Evolutionary conservation across 371 early-diverging fungal species (phyloP), one percentile per base, ranked within the genome.

Genomic region (Mucor ambiguus): DNA sequence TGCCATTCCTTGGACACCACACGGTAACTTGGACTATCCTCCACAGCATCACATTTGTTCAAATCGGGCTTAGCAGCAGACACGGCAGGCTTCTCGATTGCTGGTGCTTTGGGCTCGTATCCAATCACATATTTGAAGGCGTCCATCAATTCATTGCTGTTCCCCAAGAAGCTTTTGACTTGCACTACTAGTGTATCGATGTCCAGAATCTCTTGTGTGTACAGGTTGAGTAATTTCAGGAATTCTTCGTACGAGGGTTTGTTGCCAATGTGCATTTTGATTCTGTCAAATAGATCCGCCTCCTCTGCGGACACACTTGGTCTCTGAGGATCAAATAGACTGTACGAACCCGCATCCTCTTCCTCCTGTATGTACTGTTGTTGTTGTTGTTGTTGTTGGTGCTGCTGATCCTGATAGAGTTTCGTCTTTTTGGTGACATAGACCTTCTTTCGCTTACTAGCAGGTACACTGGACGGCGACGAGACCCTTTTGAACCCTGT

Each of bases 121-220:
- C 94, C 96, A 18, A 99, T 88, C 81, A 92, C 94, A 38, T 82
- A 76, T 78, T 95, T 96, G 77, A 99, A 96, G 87, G 91, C 90
- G 29, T 87, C 84, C 77, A 95, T 91, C 37, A 97, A 80, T 16
- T 95, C 95, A 37, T 82, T 84, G 32, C 87, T 80, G 16, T 70
- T 77, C 24, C 81, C 82, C 63, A 94, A 85, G 68, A 92, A 97
- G 16, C 83, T 85, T 72, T 87, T 87, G 5, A 89, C 95, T 20
- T 86, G 89, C 49, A 90, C 91, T 22, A 93, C 92, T 28, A 93
- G 85, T 14, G 81, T 85, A 66, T 90, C 88, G 20, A 87, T 84
- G 58, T 92, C 93, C 64, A 99, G 83, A 38, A 96, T 90, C 72
- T 95, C 93, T 72, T 98, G 97, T 68, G 93, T 96, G 78, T 90